A percentile compares a stretch with the other conserved stretches of the same genome.
phyloP scores from a whole-genome alignment of 2,329 filamentous ascomycete genomes.

The Penicillium brevicompactum region DNA sequence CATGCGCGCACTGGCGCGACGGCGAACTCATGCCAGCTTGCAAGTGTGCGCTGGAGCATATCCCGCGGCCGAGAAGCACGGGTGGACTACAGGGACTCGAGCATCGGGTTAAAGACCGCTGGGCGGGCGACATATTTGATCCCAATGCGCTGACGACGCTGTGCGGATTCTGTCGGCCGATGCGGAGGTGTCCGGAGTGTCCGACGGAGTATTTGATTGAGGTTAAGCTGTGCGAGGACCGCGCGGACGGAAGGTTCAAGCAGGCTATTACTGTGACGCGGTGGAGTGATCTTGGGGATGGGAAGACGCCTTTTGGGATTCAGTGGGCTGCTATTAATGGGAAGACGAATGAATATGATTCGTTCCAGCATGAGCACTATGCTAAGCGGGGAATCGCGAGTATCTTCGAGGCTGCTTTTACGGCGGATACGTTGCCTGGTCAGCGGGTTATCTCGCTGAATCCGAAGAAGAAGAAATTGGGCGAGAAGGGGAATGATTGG shows the following conservation, averaged over 20 bases:
- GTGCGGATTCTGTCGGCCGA: constrained; percentile 59
- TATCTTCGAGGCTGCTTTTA: constrained; percentile 60
- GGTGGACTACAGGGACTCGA: constrained; percentile 45
- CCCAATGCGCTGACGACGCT: constrained; percentile 51
- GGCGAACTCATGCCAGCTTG: constrained; percentile 62
- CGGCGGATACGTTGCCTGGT: constrained; percentile 57
- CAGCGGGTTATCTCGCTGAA: constrained; percentile 62
- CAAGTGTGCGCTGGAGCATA: constrained; percentile 63
- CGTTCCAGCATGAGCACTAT: constrained; percentile 49
- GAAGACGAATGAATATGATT: constrained; percentile 50
- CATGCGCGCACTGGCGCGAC: constrained; percentile 64
- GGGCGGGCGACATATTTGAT: constrained; percentile 28
- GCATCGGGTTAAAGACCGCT: constrained; percentile 43
- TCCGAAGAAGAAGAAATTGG: constrained; percentile 55
- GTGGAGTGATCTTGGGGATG: constrained; percentile 64
- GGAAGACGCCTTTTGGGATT: constrained; percentile 48
- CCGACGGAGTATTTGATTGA: constrained; percentile 65
- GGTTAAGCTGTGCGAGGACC: constrained; percentile 61
- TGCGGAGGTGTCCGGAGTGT: constrained; percentile 63
- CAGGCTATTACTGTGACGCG: constrained; percentile 63
- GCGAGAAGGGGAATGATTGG: constrained; percentile 61
- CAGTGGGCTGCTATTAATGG: constrained; percentile 62
- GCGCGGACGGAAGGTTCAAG: constrained; percentile 52
- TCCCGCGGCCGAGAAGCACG: constrained; percentile 49
- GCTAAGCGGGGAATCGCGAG: constrained; percentile 60